Base-by-base conservation (phyloP, 495 filamentous ascomycete genomes). In the Penicillium tannophilum region DNA sequence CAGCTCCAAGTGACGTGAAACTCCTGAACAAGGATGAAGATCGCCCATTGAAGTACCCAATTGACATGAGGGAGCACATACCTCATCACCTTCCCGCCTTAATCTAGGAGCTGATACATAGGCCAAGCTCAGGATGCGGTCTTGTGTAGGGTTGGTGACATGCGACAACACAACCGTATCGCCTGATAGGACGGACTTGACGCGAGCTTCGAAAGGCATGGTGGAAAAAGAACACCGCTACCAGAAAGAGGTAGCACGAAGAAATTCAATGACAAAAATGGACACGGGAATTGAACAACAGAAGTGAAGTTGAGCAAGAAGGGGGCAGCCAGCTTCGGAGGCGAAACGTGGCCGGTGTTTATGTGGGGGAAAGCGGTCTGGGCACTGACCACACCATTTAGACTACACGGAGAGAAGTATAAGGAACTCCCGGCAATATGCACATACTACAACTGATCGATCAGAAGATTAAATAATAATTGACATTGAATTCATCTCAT, bases 171-270 rank as follows among this genome's bases (percentile, higher is more conserved):
- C 79, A 26, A 98, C 74, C 12, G 91, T 96, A 78, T 98, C 95
- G 55, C 95, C 95, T 60, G 92, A 97, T 59, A 93, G 78, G 47
- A 94, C 92, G 55, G 86, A 89, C 82, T 99, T 99, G 68, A 98
- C 93, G 64, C 89, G 93, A 65, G 88, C 94, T 78, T 84, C 80
- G 54, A 80, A 65, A 70, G 75, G 69, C 77, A 80, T 80, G 59
- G 51, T 73, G 68, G 55, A 14, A 16, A 46, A 46, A 24, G 9
- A 17, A 36, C 52, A 59, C 63, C 59, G 55, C 58, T 63, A 67
- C 59, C 49, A 54, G 41, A 52, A 3, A 53, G 31, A 56, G 26
- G 43, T 33, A 54, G 30, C 14, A 61, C 4, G 9, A 17, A 3
- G 16, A 1, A 49, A 7, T 49, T 49, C 39, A 41, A 49, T 49